Evolutionary conservation across 1,284 basidiomycete genomes (phyloP).

Genomic region (Ustilago sp.): DNA sequence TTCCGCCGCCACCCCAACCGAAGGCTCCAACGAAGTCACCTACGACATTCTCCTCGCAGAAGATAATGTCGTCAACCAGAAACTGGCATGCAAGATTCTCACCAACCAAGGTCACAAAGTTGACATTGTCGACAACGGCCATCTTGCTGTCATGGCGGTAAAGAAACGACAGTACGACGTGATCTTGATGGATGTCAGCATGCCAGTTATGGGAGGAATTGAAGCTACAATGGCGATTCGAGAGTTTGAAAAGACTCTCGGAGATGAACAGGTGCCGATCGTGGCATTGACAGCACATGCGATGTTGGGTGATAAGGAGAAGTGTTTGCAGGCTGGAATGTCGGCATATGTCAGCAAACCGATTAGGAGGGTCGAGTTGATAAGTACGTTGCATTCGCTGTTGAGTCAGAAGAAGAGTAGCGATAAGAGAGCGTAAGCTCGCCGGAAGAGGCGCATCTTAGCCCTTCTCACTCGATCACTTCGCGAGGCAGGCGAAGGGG

Average conservation of each 20-base stretch:
- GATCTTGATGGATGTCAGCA: constrained; percentile 86
- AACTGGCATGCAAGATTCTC: constrained; percentile 93
- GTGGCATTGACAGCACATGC: constrained; percentile 94
- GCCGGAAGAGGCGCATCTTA: constrained; percentile 11
- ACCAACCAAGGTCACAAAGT: constrained; percentile 96
- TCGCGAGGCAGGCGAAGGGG: not conserved
- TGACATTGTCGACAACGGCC: constrained; percentile 97
- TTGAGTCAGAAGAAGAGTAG: constrained; percentile 53
- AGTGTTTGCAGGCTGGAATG: constrained; percentile 67
- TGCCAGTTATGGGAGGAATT: constrained; percentile 75
- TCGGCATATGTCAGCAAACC: constrained; percentile 66
- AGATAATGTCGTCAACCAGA: constrained; percentile 98
- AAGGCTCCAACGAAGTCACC: constrained; percentile 81
- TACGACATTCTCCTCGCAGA: constrained; percentile 97
- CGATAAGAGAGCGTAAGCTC: constrained; percentile 20
- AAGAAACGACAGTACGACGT: constrained; percentile 79
- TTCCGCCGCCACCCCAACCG: constrained; percentile 84
- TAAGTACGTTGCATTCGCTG: constrained; percentile 61
- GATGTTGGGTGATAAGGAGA: constrained; percentile 69
- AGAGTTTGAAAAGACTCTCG: constrained; percentile 80
- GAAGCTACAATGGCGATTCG: constrained; percentile 77
- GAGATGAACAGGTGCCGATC: constrained; percentile 84
- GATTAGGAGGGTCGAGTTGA: constrained; percentile 63
- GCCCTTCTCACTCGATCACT: not conserved
- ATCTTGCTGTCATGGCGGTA: constrained; percentile 87